Percentiles rank a stretch among this genome's conserved stretches.
phyloP scores from a whole-genome alignment of 306 rosid species.

The Potentilla sterilis region DNA sequence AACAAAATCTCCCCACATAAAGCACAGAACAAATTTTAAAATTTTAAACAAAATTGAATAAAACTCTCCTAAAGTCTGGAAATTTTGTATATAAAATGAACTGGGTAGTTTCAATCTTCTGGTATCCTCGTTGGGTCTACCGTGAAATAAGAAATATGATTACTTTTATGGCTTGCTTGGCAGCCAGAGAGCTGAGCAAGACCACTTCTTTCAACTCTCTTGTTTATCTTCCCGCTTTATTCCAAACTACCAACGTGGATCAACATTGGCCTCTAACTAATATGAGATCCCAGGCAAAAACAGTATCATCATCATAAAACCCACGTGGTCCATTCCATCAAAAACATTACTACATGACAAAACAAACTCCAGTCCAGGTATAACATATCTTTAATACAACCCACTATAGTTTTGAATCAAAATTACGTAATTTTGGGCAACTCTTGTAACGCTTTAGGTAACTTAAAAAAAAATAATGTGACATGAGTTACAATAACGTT shows the following conservation, averaged over 20 bases:
- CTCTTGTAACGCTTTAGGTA: too few species aligned
- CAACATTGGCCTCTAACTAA: slow-evolving; percentile 48
- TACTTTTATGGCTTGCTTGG: slow-evolving; percentile 20
- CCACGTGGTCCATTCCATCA: slow-evolving; percentile 29
- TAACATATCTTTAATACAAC: neutral
- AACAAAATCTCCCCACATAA: slow-evolving; percentile 33
- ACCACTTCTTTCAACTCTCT: slow-evolving; percentile 30
- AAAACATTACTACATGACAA: neutral
- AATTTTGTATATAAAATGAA: neutral
- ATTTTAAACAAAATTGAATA: neutral
- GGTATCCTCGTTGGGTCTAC: slow-evolving; percentile 17
- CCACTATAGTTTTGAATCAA: neutral
- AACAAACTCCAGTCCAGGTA: too few species aligned
- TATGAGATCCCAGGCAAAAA: slow-evolving; percentile 3
- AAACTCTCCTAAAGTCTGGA: neutral
- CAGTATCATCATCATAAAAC: slow-evolving; percentile 3
- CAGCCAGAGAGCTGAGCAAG: neutral
- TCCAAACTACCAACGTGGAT: slow-evolving; percentile 63
- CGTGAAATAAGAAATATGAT: neutral
- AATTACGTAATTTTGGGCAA: too few species aligned
- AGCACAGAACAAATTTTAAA: slow-evolving; percentile 24
- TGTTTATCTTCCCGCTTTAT: slow-evolving; percentile 54
- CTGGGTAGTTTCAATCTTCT: neutral
- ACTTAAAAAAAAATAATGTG: too few species aligned
- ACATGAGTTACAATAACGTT: too few species aligned